phyloP scores from a whole-genome alignment of 106 monocot genomes.

The Triglochin maritima region DNA sequence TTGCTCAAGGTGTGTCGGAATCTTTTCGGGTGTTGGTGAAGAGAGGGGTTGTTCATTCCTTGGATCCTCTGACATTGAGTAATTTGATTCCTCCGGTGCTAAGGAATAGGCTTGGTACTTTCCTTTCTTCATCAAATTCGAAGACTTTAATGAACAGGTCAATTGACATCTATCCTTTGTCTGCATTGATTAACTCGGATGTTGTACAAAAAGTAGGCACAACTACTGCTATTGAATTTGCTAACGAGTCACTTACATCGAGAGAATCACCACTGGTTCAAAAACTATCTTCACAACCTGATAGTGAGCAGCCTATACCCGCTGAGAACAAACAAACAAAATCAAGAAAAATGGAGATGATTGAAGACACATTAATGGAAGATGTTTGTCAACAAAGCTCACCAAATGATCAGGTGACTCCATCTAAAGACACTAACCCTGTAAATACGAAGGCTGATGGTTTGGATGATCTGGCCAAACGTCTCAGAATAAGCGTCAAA shows the following conservation, averaged over 20 bases:
- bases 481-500: no score
- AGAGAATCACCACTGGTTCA: background rate
- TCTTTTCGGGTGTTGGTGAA: slow-evolving; percentile 31
- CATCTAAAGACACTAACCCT: no score
- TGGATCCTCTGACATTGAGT: slow-evolving; percentile 35
- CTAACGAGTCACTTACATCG: background rate
- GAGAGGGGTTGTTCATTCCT: slow-evolving; percentile 55
- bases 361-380: no score
- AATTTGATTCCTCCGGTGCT: slow-evolving; percentile 32
- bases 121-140: background rate
- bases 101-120: slow-evolving; percentile 27
- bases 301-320: background rate
- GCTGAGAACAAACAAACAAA: background rate
- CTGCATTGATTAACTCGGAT: no score
- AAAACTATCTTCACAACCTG: background rate
- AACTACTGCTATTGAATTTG: background rate
- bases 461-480: no score
- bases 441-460: no score
- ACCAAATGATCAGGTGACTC: no score
- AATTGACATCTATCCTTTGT: background rate
- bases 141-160: background rate
- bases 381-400: no score
- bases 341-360: no score
- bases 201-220: no score
- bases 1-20: slow-evolving; percentile 28